phyloP scores from a whole-genome alignment of 208 protist genomes.

The Trypanosomatidae sp. region DNA sequence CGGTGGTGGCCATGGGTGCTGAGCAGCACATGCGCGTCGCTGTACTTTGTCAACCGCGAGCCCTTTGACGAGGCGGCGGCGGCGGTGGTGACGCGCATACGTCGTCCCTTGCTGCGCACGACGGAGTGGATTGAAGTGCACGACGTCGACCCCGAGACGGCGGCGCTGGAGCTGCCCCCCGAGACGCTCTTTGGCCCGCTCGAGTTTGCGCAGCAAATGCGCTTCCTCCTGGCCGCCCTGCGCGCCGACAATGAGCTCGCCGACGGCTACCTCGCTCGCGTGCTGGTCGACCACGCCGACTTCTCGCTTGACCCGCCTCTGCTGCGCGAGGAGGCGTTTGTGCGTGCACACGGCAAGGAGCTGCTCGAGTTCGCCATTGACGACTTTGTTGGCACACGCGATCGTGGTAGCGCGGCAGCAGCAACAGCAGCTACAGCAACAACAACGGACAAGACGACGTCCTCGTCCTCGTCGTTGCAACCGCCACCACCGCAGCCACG shows the following conservation, averaged over 20 bases:
- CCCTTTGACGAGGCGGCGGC: slow-evolving; percentile 78
- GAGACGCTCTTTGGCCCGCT: slow-evolving; percentile 83
- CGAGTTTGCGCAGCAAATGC: slow-evolving; percentile 80
- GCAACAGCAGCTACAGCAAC: no score
- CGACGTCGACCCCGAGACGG: slow-evolving; percentile 81
- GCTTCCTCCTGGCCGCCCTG: slow-evolving; percentile 73
- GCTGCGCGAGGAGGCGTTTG: slow-evolving; percentile 43
- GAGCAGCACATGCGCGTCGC: slow-evolving; percentile 46
- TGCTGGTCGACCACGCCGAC: slow-evolving; percentile 82
- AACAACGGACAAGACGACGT: no score
- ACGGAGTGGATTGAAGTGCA: slow-evolving; percentile 86
- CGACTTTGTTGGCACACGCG: slow-evolving; percentile 55
- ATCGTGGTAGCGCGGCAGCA: no score
- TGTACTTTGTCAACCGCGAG: slow-evolving; percentile 81
- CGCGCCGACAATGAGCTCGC: slow-evolving; percentile 81
- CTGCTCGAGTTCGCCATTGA: slow-evolving; percentile 72
- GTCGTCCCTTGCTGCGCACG: slow-evolving; percentile 60
- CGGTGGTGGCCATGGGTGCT: slow-evolving; percentile 80
- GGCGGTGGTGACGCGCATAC: slow-evolving; percentile 60
- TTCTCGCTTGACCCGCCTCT: slow-evolving; percentile 70
- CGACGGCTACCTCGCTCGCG: slow-evolving; percentile 77
- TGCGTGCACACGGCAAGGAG: slow-evolving; percentile 39
- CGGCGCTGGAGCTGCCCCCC: slow-evolving; percentile 78
- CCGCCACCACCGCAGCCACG: slow-evolving; percentile 11
- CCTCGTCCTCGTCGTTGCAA: no score